phyloP scores from a whole-genome alignment of 2,329 filamentous ascomycete genomes.

The Chaetothyriales sp. region DNA sequence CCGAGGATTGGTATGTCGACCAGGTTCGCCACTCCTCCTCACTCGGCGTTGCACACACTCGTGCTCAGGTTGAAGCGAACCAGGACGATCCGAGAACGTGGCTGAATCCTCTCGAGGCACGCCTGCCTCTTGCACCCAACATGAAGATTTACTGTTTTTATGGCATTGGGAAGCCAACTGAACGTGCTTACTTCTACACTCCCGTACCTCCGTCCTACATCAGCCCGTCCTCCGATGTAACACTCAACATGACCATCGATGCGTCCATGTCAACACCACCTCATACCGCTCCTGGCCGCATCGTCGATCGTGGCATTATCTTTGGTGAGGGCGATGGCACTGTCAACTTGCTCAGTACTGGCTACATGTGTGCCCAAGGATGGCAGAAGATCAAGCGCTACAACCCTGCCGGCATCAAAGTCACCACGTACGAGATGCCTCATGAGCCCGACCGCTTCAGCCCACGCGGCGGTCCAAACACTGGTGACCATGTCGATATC shows the following conservation, averaged over 20 bases:
- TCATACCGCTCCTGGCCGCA: slow-evolving; percentile 35
- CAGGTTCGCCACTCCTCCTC: slow-evolving; percentile 67
- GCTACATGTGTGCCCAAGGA: slow-evolving; percentile 94
- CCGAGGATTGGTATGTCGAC: slow-evolving; percentile 73
- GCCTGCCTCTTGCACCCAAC: slow-evolving; percentile 72
- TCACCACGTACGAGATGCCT: slow-evolving; percentile 88
- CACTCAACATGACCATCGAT: slow-evolving; percentile 60
- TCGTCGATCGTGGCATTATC: slow-evolving; percentile 72
- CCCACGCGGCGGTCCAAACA: slow-evolving; percentile 57
- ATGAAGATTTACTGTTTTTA: slow-evolving; percentile 98
- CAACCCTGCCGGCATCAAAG: slow-evolving; percentile 68
- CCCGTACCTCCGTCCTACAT: slow-evolving; percentile 29
- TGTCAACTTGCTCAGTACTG: slow-evolving; percentile 77
- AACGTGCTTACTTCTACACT: slow-evolving; percentile 80
- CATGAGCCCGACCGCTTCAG: slow-evolving; percentile 91
- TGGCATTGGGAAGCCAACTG: slow-evolving; percentile 80
- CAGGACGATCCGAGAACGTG: slow-evolving; percentile 68
- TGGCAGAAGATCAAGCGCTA: slow-evolving; percentile 80
- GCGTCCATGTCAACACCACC: slow-evolving; percentile 38
- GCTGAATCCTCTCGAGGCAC: slow-evolving; percentile 90
- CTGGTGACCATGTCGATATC: slow-evolving; percentile 92
- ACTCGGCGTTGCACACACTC: slow-evolving; percentile 70
- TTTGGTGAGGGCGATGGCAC: slow-evolving; percentile 95
- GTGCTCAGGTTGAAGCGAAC: slow-evolving; percentile 66
- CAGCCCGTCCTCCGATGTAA: slow-evolving; percentile 35